A percentile compares a stretch with the other conserved stretches of the same genome.
Evolutionary conservation across 1,139 yeast species (phyloP).

Genomic region (Yamadazyma kanchanaburiensis): DNA sequence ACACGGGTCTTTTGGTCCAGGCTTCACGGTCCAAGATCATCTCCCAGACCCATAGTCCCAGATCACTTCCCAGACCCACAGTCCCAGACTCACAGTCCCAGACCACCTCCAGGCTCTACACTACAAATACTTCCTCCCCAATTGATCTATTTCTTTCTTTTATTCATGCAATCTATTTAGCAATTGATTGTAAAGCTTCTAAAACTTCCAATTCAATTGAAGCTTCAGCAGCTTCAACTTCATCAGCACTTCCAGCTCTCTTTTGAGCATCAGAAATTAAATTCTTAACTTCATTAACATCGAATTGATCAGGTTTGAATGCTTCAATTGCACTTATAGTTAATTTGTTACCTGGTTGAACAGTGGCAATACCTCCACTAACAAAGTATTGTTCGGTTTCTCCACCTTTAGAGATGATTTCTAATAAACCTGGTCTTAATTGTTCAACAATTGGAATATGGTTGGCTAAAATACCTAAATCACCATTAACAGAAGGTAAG

Average conservation of each 20-base stretch:
- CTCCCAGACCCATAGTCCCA: no score
- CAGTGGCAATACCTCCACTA: slow-evolving; percentile 96
- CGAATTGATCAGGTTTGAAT: slow-evolving; percentile 86
- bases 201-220: slow-evolving; percentile 92
- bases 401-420: slow-evolving; percentile 79
- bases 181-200: slow-evolving; percentile 88
- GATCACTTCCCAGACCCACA: no score
- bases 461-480: slow-evolving; percentile 94
- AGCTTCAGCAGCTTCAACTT: slow-evolving; percentile 90
- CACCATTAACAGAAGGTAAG: slow-evolving; percentile 94
- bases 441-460: slow-evolving; percentile 98
- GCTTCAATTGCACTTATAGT: slow-evolving; percentile 96
- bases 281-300: slow-evolving; percentile 72
- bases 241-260: slow-evolving; percentile 82
- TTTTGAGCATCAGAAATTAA: slow-evolving; percentile 93
- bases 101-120: no score
- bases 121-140: no score
- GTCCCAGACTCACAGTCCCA: no score
- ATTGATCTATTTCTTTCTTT: no score
- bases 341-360: slow-evolving; percentile 90
- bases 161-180: slow-evolving; percentile 50
- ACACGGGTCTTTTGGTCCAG: no score
- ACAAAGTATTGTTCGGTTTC: slow-evolving; percentile 79
- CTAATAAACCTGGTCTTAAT: slow-evolving; percentile 94
- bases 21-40: no score